Percentiles rank a stretch among this genome's conserved stretches.
Conservation (phyloP, 108 stramenopile genomes). For the Conticribra guillardii region DNA sequence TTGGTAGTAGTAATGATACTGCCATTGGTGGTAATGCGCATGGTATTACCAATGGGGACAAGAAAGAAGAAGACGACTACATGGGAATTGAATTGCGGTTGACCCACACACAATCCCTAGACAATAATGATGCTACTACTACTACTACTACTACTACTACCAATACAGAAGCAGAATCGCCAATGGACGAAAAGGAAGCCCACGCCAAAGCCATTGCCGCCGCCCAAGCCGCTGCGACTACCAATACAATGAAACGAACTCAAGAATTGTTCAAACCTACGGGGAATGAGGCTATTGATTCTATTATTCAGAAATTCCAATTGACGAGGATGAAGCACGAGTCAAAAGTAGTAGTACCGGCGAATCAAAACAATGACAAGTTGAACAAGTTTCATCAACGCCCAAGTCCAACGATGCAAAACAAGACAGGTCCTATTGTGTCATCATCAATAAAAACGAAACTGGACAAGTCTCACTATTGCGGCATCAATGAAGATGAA, state of each 20-base stretch:
- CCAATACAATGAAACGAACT: slow-evolving; percentile 6
- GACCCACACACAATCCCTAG: neutral
- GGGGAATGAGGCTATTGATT: slow-evolving; percentile 5
- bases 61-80: neutral
- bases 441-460: neutral
- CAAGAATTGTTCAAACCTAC: neutral
- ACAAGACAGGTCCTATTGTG: too few relatives aligned
- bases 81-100: slow-evolving; percentile 11
- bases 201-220: neutral
- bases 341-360: too few relatives aligned
- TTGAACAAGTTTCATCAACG: neutral
- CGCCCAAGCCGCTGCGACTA: neutral
- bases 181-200: neutral
- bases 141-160: neutral
- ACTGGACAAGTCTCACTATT: neutral
- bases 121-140: neutral
- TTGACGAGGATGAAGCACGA: neutral
- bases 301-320: neutral
- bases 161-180: neutral
- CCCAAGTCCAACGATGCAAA: neutral
- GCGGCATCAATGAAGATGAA: slow-evolving; percentile 20
- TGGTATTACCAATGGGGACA: too few relatives aligned
- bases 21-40: neutral
- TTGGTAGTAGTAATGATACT: neutral
- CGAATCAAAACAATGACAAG: neutral